phyloP scores from a whole-genome alignment of 2,329 filamentous ascomycete genomes.

The Xenoacremonium recifei region DNA sequence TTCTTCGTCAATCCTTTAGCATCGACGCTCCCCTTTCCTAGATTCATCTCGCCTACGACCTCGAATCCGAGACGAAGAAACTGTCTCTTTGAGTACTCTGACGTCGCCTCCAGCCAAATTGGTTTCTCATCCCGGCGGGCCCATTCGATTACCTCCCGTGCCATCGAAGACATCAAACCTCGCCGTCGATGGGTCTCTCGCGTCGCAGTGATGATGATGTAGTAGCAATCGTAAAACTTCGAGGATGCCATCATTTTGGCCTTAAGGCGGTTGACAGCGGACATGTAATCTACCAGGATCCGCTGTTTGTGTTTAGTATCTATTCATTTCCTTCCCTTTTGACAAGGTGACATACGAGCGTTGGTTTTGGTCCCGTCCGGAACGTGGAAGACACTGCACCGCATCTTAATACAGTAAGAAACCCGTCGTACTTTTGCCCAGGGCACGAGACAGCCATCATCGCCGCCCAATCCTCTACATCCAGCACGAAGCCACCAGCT shows the following conservation, averaged over 20 bases:
- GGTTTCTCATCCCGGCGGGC: conserved; percentile 8
- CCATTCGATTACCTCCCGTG: conserved; percentile 1
- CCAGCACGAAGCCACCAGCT: conserved; percentile 8
- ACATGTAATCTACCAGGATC: conserved; percentile 5
- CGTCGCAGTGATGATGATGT: conserved; percentile 8
- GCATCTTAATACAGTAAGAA: conserved; percentile 1
- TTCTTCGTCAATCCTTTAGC: conserved; percentile 6
- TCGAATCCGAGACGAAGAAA: conserved; percentile 7
- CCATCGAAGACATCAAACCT: conserved; percentile 5
- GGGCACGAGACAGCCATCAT: conserved; percentile 12
- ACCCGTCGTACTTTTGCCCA: conserved; percentile 9
- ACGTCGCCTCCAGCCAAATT: conserved; percentile 10
- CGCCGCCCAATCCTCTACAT: conserved; percentile 8
- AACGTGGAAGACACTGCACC: conserved; percentile 9
- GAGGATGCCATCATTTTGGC: conserved; percentile 3
- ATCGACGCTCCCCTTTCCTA: conserved; percentile 9
- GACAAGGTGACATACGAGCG: conserved; percentile 3
- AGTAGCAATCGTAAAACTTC: conserved; percentile 6
- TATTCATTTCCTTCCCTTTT: too few relatives aligned
- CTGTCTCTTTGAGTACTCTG: conserved; percentile 10
- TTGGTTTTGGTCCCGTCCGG: conserved; percentile 5
- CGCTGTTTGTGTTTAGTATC: too few relatives aligned
- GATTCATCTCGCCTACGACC: conserved; percentile 8
- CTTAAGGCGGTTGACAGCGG: conserved; percentile 4
- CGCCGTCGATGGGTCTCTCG: conserved; percentile 3